Percentiles rank a stretch among this genome's conserved stretches.
These are phyloP conservation scores for Danielia oregonensis DNA, from an alignment of 805 yeast species.

Conservation along the genomic window DNA sequence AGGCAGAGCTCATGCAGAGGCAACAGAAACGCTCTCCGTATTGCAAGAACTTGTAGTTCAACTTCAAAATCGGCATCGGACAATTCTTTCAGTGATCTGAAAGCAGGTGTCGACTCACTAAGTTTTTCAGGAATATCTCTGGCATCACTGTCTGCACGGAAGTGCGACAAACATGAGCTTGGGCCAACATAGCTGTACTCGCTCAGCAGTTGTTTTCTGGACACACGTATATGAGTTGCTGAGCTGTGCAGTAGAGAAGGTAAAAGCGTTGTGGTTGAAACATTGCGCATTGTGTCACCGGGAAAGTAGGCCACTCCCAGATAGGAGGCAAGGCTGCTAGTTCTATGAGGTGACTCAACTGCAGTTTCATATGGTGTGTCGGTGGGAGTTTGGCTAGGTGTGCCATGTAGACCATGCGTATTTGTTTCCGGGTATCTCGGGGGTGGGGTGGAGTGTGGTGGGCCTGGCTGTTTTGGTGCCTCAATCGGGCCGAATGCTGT, in stretches of 20 bases:
- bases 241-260: background rate
- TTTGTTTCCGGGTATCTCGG: no score
- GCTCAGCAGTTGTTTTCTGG: constrained; percentile 3
- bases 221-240: background rate
- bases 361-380: no score
- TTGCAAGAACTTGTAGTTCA: constrained; percentile 6
- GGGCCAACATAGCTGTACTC: constrained; percentile 8
- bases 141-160: constrained; percentile 3
- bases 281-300: background rate
- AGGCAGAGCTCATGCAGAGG: constrained; percentile 5
- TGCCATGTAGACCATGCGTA: no score
- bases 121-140: constrained; percentile 1
- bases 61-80: background rate
- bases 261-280: background rate
- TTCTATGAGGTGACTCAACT: no score
- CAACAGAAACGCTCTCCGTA: constrained; percentile 6
- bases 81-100: background rate
- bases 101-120: background rate
- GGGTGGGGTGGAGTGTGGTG: no score
- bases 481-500: no score
- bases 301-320: background rate
- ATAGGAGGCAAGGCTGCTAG: no score
- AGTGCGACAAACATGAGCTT: constrained; percentile 8
- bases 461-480: no score
- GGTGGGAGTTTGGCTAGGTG: no score